Evolutionary conservation across 257 asterid species (phyloP).

Genomic region (Fraxinus americana): DNA sequence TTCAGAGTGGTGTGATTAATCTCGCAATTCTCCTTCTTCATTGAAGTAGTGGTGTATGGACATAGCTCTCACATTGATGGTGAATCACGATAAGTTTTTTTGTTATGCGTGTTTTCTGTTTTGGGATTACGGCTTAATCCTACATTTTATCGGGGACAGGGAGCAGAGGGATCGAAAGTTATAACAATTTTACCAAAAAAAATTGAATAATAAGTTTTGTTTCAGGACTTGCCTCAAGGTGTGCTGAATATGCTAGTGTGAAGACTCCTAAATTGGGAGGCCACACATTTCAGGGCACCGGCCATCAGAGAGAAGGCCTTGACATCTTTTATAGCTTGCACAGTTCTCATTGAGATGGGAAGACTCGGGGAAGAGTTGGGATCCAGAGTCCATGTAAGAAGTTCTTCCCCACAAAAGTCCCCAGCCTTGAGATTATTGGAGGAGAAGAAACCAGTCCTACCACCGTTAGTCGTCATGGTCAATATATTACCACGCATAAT

Average conservation of each 20-base stretch:
- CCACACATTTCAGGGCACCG: slow-evolving; percentile 39
- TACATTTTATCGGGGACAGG: not conserved
- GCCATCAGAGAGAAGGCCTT: slow-evolving; percentile 47
- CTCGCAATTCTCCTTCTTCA: not conserved
- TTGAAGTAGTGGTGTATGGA: not conserved
- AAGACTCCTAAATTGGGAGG: slow-evolving; percentile 45
- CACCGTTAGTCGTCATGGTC: slow-evolving; percentile 50
- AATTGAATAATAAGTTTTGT: not conserved
- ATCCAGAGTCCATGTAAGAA: slow-evolving; percentile 54
- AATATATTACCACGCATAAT: slow-evolving; percentile 51
- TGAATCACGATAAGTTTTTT: not conserved
- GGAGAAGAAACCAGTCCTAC: slow-evolving; percentile 59
- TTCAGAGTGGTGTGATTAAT: too few species aligned
- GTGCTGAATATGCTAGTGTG: slow-evolving; percentile 47
- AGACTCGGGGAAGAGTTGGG: slow-evolving; percentile 47
- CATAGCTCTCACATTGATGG: not conserved
- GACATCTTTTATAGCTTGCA: slow-evolving; percentile 46
- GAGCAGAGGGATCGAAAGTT: too few species aligned
- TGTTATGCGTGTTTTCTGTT: not conserved
- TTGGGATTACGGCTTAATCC: not conserved
- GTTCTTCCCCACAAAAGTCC: slow-evolving; percentile 58
- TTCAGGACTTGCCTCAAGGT: slow-evolving; percentile 35
- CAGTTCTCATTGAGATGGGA: slow-evolving; percentile 53
- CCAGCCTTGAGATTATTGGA: slow-evolving; percentile 51
- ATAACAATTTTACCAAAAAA: too few species aligned